phyloP scores from a whole-genome alignment of 2,329 filamentous ascomycete species.

The Fusarium redolens region DNA sequence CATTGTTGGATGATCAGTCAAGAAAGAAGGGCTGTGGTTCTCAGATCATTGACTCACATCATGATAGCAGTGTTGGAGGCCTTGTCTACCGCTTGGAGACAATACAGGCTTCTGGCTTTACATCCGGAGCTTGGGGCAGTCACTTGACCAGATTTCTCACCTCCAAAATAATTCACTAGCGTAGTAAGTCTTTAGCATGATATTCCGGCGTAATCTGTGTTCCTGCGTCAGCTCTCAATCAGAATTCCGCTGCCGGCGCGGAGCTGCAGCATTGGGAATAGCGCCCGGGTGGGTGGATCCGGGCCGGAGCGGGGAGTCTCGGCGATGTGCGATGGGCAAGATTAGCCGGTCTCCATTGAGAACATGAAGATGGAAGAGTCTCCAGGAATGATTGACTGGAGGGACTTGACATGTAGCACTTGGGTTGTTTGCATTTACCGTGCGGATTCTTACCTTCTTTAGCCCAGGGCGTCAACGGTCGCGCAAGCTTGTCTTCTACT shows the following conservation, averaged over 20 bases:
- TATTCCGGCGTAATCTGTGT: not conserved
- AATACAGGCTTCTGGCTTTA: not conserved
- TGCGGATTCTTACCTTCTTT: too few species aligned
- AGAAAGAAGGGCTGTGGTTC: not conserved
- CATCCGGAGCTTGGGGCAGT: not conserved
- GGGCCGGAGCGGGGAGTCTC: slow-evolving; percentile 12
- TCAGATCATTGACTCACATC: not conserved
- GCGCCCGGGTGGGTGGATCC: slow-evolving; percentile 16
- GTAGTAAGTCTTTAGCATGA: not conserved
- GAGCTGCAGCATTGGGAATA: slow-evolving; percentile 25
- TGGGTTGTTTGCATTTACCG: too few species aligned
- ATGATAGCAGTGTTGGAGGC: not conserved
- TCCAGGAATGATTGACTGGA: too few species aligned
- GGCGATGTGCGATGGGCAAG: not conserved
- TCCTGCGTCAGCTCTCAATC: slow-evolving; percentile 11
- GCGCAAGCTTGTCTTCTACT: too few species aligned
- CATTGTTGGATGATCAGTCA: not conserved
- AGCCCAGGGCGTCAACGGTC: too few species aligned
- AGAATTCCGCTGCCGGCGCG: slow-evolving; percentile 10
- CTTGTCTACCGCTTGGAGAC: not conserved
- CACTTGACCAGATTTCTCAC: slow-evolving; percentile 1
- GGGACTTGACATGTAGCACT: too few species aligned
- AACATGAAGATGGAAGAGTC: rapidly evolving
- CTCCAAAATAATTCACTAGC: too few species aligned
- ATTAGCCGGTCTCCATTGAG: not conserved